Evolutionary conservation across 805 yeast species (phyloP).

Genomic region (Debaryomyces hansenii): DNA sequence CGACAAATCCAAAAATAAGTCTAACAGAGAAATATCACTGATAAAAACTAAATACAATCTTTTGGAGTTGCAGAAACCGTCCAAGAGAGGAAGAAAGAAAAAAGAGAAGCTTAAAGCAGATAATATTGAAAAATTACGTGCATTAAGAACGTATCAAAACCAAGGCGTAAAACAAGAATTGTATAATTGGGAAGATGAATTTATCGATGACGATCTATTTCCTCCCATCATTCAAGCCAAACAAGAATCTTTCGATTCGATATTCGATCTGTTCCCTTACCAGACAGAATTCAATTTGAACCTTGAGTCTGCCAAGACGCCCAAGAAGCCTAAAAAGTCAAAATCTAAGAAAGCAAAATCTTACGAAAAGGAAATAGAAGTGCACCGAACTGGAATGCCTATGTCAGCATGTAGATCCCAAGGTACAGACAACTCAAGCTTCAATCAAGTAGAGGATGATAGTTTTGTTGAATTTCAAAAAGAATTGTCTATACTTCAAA

Average conservation of each 20-base stretch:
- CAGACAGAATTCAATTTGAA: conserved; percentile 4
- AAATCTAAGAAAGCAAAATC: conserved; percentile 5
- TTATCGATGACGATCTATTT: neutral
- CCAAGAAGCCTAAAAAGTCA: conserved; percentile 2
- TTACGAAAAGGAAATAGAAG: conserved; percentile 1
- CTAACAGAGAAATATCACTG: neutral
- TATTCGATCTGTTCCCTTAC: conserved; percentile 3
- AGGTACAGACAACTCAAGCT: neutral
- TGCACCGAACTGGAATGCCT: neutral
- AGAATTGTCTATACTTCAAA: conserved; percentile 9
- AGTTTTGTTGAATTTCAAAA: conserved; percentile 11
- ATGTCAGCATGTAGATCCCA: neutral
- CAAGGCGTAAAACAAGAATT: neutral
- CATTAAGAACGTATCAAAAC: neutral
- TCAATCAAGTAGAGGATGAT: conserved; percentile 2
- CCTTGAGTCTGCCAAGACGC: conserved; percentile 5
- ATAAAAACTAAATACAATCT: neutral
- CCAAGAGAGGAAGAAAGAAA: conserved; percentile 6
- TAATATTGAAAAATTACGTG: neutral
- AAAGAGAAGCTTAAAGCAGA: neutral
- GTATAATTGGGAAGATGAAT: neutral
- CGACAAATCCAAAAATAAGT: neutral
- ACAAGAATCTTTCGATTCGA: neutral
- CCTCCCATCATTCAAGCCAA: neutral
- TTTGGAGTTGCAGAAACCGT: conserved; percentile 1